phyloP scores from a whole-genome alignment of 331 rosid genomes.

The Arachis monticola region DNA sequence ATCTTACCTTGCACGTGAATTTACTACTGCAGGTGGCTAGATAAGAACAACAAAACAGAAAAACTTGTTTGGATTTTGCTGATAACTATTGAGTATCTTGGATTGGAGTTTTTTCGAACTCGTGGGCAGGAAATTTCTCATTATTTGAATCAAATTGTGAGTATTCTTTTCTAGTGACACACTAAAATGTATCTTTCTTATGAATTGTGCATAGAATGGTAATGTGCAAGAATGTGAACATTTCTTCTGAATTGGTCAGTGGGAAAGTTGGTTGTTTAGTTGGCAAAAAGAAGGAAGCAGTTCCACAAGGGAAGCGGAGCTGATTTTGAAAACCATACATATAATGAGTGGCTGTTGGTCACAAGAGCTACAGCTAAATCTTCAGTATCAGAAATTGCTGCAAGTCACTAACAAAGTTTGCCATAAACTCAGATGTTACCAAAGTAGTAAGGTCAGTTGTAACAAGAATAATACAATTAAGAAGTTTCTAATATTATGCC shows the following conservation, averaged over 20 bases:
- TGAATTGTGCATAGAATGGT: background rate
- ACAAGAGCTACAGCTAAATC: constrained; percentile 49
- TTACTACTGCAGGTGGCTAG: constrained; percentile 49
- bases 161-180: constrained; percentile 28
- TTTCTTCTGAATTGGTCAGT: constrained; percentile 45
- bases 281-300: constrained; percentile 65
- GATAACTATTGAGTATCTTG: constrained; percentile 55
- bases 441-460: constrained; percentile 55
- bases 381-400: constrained; percentile 48
- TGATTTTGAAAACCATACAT: constrained; percentile 62
- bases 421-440: constrained; percentile 47
- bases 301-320: constrained; percentile 58
- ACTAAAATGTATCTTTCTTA: background rate
- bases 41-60: constrained; percentile 40
- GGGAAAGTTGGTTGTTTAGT: constrained; percentile 74
- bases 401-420: constrained; percentile 64
- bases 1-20: background rate
- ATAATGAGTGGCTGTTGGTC: constrained; percentile 55
- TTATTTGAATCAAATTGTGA: constrained; percentile 59
- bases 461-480: no score
- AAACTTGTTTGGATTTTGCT: constrained; percentile 60
- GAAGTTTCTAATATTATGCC: background rate
- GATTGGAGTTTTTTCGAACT: constrained; percentile 46
- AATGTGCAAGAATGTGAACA: background rate
- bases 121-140: constrained; percentile 58